phyloP scores from a whole-genome alignment of 164 flowering plant species.

The Saururus chinensis region DNA sequence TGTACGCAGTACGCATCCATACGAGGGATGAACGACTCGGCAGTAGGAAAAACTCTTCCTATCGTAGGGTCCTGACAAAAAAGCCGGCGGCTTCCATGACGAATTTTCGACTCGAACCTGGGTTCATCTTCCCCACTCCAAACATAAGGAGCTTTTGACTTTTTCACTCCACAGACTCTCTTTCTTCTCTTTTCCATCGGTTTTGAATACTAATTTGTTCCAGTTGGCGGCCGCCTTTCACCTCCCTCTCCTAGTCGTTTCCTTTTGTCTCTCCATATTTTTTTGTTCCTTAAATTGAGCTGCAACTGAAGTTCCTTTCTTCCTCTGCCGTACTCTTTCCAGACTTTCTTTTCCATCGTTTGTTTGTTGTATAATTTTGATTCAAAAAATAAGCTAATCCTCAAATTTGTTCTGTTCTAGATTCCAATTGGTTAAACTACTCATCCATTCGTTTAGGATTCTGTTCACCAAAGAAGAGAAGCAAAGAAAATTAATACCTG shows the following conservation, averaged over 20 bases:
- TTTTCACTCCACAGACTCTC: too few species aligned
- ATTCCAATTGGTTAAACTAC: not conserved
- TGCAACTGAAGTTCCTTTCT: not conserved
- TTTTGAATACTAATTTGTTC: constrained; percentile 3
- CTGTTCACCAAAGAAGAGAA: too few species aligned
- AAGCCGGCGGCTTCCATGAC: too few species aligned
- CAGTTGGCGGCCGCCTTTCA: too few species aligned
- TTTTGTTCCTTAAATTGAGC: not conserved
- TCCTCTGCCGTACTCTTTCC: not conserved
- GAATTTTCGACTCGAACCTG: too few species aligned
- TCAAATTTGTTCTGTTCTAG: not conserved
- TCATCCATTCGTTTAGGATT: not conserved
- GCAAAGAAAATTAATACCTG: too few species aligned
- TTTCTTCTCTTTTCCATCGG: not conserved
- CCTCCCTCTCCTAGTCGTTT: not conserved
- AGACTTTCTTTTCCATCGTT: not conserved
- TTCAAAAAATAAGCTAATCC: not conserved
- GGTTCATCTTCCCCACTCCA: too few species aligned
- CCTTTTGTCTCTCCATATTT: not conserved
- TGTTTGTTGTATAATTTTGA: not conserved
- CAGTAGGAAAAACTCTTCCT: too few species aligned
- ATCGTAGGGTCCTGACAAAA: too few species aligned
- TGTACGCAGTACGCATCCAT: too few species aligned
- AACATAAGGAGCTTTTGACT: too few species aligned
- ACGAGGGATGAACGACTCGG: too few species aligned